Evolutionary conservation across 331 rosid genomes (phyloP).

Genomic region (Acacia pycnantha): DNA sequence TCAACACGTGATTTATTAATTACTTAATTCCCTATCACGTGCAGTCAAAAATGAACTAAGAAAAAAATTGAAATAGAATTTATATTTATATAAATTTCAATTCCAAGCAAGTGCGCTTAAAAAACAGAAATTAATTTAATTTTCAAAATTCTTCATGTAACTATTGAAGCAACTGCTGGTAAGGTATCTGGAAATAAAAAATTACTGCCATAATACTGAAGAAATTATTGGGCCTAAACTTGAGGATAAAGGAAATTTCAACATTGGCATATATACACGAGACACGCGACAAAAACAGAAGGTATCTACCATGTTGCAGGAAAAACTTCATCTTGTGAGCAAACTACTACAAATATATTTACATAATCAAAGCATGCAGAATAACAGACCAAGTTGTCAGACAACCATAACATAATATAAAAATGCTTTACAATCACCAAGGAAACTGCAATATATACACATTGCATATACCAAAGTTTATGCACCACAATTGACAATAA

Average conservation of each 20-base stretch:
- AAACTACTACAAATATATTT: not conserved
- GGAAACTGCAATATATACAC: not conserved
- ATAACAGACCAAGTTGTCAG: not conserved
- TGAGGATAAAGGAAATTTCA: not conserved
- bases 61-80: not conserved
- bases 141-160: not conserved
- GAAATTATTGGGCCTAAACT: not conserved
- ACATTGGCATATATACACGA: not conserved
- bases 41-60: not conserved
- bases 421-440: conserved; percentile 2
- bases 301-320: not conserved
- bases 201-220: not conserved
- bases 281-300: conserved; percentile 12
- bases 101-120: not conserved
- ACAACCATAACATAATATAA: not conserved
- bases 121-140: not conserved
- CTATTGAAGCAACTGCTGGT: not conserved
- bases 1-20: not conserved
- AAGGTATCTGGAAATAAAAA: not conserved
- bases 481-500: not conserved
- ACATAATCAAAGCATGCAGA: conserved; percentile 6
- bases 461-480: not conserved
- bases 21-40: not conserved
- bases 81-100: not conserved
- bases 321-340: not conserved